These are phyloP conservation scores for Leptographium lundbergii DNA, from an alignment of 2,329 filamentous ascomycete species.

Conservation along the genomic window DNA sequence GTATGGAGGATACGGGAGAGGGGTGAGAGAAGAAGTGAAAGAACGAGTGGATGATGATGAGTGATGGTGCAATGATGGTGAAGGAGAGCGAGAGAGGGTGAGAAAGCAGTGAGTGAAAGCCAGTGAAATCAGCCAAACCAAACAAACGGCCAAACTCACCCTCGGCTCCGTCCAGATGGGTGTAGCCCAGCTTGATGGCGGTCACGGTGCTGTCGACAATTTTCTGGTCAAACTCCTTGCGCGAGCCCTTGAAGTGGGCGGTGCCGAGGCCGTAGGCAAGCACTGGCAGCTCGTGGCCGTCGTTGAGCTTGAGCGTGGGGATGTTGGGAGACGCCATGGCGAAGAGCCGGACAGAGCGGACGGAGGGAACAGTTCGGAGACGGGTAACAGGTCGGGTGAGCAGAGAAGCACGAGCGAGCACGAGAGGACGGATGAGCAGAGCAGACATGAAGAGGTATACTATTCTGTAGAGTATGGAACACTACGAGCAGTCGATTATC, in stretches of 20 bases:
- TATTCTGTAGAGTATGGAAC: too few relatives aligned
- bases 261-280: constrained; percentile 65
- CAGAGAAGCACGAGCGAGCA: neutral
- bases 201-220: constrained; percentile 37
- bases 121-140: too few relatives aligned
- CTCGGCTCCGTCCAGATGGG: constrained; percentile 65
- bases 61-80: too few relatives aligned
- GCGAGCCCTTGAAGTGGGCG: constrained; percentile 44
- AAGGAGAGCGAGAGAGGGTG: too few relatives aligned
- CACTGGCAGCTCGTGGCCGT: constrained; percentile 61
- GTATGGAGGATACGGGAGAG: neutral
- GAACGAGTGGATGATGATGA: too few relatives aligned
- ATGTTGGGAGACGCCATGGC: constrained; percentile 18
- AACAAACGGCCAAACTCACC: too few relatives aligned
- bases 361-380: neutral
- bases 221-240: constrained; percentile 40
- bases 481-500: too few relatives aligned
- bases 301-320: constrained; percentile 55
- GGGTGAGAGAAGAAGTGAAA: neutral
- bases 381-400: neutral
- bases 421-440: neutral
- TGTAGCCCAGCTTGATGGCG: constrained; percentile 58
- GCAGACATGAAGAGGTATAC: neutral
- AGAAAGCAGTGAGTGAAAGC: too few relatives aligned
- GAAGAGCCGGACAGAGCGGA: neutral